Evolutionary conservation across 2,329 filamentous ascomycete genomes (phyloP).

Genomic region (Leptosphaerulina australis): DNA sequence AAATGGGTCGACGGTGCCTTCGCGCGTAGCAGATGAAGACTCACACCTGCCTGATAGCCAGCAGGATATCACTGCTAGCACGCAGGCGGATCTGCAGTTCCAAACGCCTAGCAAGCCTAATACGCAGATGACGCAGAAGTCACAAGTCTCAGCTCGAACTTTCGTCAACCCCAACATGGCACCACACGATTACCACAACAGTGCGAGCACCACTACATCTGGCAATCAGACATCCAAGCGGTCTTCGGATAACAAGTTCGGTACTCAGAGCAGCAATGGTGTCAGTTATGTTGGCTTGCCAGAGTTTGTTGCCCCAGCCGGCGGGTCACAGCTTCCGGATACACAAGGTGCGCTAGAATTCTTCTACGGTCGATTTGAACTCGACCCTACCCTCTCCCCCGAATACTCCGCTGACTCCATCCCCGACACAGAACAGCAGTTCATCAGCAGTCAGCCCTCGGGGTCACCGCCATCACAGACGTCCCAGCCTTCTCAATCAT

Average conservation of each 20-base stretch:
- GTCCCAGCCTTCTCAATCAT: constrained; percentile 35
- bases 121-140: constrained; percentile 58
- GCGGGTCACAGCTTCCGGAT: constrained; percentile 67
- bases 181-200: constrained; percentile 72
- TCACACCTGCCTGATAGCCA: constrained; percentile 54
- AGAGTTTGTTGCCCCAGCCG: constrained; percentile 60
- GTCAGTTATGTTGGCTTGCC: constrained; percentile 56
- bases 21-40: constrained; percentile 49
- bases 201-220: constrained; percentile 84
- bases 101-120: constrained; percentile 41
- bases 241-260: constrained; percentile 73
- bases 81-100: constrained; percentile 39
- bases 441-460: constrained; percentile 45
- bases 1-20: constrained; percentile 52
- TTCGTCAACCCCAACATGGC: constrained; percentile 65
- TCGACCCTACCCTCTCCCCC: constrained; percentile 17
- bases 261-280: constrained; percentile 75
- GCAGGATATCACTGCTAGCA: constrained; percentile 45
- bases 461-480: constrained; percentile 48
- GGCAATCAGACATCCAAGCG: constrained; percentile 81
- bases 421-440: constrained; percentile 37
- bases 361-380: constrained; percentile 22
- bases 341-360: constrained; percentile 61
- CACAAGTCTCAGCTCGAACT: constrained; percentile 68
- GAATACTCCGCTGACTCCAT: constrained; percentile 26